These are phyloP conservation scores for Ophiostoma piceae DNA, from an alignment of 2,329 filamentous ascomycete species.

Conservation along the genomic window DNA sequence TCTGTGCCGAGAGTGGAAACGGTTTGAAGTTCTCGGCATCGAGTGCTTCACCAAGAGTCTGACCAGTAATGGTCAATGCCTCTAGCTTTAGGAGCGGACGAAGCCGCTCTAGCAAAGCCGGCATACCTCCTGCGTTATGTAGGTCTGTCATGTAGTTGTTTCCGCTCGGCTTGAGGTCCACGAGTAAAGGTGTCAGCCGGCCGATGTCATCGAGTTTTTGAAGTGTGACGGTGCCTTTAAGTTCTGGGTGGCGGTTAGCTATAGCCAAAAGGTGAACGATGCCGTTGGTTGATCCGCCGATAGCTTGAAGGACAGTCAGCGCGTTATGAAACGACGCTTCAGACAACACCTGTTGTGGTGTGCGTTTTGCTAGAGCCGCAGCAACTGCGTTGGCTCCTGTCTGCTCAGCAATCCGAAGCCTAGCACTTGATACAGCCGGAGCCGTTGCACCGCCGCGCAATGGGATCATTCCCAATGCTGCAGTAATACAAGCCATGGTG, in stretches of 20 bases:
- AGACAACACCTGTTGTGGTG: conserved; percentile 64
- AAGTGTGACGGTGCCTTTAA: conserved; percentile 55
- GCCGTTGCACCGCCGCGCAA: conserved; percentile 67
- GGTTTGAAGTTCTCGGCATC: conserved; percentile 59
- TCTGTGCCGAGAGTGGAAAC: conserved; percentile 31
- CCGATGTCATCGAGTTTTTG: conserved; percentile 63
- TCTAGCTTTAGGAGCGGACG: conserved; percentile 70
- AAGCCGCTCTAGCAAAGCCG: conserved; percentile 72
- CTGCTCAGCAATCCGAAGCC: conserved; percentile 74
- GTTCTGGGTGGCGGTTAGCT: conserved; percentile 63
- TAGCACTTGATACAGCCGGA: conserved; percentile 70
- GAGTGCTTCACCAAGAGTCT: conserved; percentile 75
- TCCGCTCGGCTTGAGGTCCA: conserved; percentile 80
- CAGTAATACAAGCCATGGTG: conserved; percentile 81
- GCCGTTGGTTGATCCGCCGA: conserved; percentile 77
- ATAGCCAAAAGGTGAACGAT: conserved; percentile 85
- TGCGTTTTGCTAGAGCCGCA: conserved; percentile 59
- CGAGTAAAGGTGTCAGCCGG: conserved; percentile 71
- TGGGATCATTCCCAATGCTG: conserved; percentile 74
- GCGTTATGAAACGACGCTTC: conserved; percentile 77
- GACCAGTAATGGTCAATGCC: conserved; percentile 77
- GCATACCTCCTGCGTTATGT: conserved; percentile 81
- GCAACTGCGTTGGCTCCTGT: conserved; percentile 64
- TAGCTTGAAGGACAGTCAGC: conserved; percentile 77
- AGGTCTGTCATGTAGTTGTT: conserved; percentile 87